Conservation (phyloP, 2,329 filamentous ascomycete species). For the Plectosphaerella cucumerina region DNA sequence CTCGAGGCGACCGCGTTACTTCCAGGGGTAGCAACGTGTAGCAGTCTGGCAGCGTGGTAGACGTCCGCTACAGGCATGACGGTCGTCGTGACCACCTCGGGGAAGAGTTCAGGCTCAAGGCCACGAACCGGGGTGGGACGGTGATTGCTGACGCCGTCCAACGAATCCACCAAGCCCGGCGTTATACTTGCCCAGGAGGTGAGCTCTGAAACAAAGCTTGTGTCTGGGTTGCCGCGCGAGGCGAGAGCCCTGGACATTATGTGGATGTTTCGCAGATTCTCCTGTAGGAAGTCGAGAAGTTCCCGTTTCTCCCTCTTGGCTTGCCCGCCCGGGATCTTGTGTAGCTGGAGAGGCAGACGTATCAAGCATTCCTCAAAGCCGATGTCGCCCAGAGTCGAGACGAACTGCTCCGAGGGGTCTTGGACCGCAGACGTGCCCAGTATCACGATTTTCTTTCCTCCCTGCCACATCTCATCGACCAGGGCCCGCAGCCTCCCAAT, state of each 20-base stretch:
- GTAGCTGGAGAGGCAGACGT: constrained; percentile 17
- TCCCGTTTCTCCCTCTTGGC: constrained; percentile 14
- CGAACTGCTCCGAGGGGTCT: constrained; percentile 40
- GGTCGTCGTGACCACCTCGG: constrained; percentile 12
- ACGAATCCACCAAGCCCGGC: not conserved
- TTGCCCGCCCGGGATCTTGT: constrained; percentile 2
- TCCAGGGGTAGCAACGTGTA: constrained; percentile 4
- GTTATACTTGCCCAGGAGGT: not conserved
- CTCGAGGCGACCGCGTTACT: not conserved
- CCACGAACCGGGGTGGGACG: no score
- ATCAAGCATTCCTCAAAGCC: constrained; percentile 36
- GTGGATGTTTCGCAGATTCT: constrained; percentile 43
- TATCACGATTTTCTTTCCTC: constrained; percentile 69
- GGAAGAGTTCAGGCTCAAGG: constrained; percentile 9
- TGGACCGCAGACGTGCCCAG: constrained; percentile 70
- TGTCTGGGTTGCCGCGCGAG: not conserved
- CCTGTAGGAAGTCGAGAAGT: constrained; percentile 32
- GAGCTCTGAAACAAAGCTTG: not conserved
- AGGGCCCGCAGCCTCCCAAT: constrained; percentile 65
- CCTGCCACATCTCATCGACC: constrained; percentile 67
- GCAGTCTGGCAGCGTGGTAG: constrained; percentile 29
- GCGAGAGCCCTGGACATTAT: constrained; percentile 39
- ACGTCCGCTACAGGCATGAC: constrained; percentile 35
- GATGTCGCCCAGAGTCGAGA: constrained; percentile 31
- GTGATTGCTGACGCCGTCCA: not conserved